Percentiles rank a stretch among this genome's conserved stretches.
These are phyloP conservation scores for Paulinella micropora DNA, from an alignment of 78 protist genomes.

Conservation along the genomic window DNA sequence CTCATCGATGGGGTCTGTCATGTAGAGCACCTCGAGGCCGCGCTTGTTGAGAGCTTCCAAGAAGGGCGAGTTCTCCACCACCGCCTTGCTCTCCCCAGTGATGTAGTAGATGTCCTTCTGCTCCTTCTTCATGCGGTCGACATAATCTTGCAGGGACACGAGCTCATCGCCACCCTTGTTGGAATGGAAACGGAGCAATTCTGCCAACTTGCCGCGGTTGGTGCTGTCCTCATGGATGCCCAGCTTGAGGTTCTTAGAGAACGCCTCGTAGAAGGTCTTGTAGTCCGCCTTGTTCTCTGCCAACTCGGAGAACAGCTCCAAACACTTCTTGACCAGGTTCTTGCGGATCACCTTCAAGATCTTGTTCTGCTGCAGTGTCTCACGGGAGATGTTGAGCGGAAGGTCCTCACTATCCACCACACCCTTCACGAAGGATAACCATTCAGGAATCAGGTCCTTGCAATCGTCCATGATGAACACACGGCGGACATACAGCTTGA, in stretches of 20 bases:
- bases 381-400: conserved; percentile 98
- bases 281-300: conserved; percentile 90
- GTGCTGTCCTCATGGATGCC: conserved; percentile 97
- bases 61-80: conserved; percentile 60
- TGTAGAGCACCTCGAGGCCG: conserved; percentile 73
- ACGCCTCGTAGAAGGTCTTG: conserved; percentile 93
- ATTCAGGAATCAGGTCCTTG: conserved; percentile 96
- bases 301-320: conserved; percentile 89
- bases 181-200: conserved; percentile 87
- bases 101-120: conserved; percentile 98
- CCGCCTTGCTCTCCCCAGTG: conserved; percentile 91
- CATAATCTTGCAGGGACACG: conserved; percentile 93
- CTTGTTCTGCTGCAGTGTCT: conserved; percentile 96
- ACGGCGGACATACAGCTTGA: conserved; percentile 96
- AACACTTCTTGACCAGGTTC: conserved; percentile 92
- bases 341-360: conserved; percentile 93
- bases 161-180: conserved; percentile 63
- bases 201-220: conserved; percentile 87
- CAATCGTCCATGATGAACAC: conserved; percentile 99
- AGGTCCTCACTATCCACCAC: conserved; percentile 98
- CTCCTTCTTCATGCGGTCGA: conserved; percentile 87
- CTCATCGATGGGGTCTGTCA: conserved; percentile 99
- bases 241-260: conserved; percentile 91
- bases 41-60: conserved; percentile 60
- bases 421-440: conserved; percentile 89